Evolutionary conservation across 2,329 filamentous ascomycete species (phyloP), one percentile per base, ranked within the genome.

Genomic region (Pseudocercospora fijiensis): DNA sequence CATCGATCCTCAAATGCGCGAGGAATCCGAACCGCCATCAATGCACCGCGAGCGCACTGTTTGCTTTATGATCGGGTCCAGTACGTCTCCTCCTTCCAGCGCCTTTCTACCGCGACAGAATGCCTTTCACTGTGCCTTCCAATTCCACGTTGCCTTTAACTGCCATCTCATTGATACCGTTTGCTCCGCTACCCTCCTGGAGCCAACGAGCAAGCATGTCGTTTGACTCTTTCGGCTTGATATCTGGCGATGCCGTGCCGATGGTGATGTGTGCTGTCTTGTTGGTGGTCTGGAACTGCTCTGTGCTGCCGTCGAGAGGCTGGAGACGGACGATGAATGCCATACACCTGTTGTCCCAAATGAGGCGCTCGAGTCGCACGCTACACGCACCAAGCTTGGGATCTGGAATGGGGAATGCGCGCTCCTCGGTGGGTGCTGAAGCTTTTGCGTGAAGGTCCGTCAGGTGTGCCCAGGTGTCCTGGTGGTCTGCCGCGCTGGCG

Each of bases 211-310:
- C 83, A 63, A 99, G 77, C 73, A 99, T 71, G 64, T 91, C 88
- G 74, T 99, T 99, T 79, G 93, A 96, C 81, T 99, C 94, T 78
- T 90, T 93, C 0, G 95, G 94, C 80, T 97, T 98, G 72, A 98
- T 86, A 7, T 82, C 77, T 53, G 82, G 78, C 68, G 88, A 85
- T 9, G 87, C 86, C 0, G 95, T 99, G 20, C 95, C 95, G 7
- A 98, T 83, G 0, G 95, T 99, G 64, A 99, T 86, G 75, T 99
- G 95, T 10, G 93, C 87, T 30, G 96, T 83, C 13, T 83, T 78
- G 74, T 99, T 99, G 49, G 86, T 84, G 65, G 88, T 94, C 61
- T 87, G 82, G 60, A 80, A 83, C 4, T 70, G 63, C 49, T 79
- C 58, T 88, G 91, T 53, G 80, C 79, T 49, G 75, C 78, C 65